Evolutionary conservation across 2,329 filamentous ascomycete species (phyloP), one percentile per base, ranked within the genome.

Genomic region (Ophiocordyceps sinensis): DNA sequence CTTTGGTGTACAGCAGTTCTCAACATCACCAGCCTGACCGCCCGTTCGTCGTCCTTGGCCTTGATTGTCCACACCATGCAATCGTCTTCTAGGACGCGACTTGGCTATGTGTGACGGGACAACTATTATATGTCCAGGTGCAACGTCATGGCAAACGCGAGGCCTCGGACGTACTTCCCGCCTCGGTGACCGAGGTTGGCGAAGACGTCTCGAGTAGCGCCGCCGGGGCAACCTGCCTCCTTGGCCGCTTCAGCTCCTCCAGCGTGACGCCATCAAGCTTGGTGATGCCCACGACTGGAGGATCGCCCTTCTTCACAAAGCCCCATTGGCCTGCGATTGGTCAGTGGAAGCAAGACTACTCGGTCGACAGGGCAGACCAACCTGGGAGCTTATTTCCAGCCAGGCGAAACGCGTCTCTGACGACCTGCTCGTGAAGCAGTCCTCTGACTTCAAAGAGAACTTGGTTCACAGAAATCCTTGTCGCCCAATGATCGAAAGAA

Each of bases 401-500:
- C 59, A 98, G 66, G 48, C 91, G 76, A 65, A 98, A 94, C 28
- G 91, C 91, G 68, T 98, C 91, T 51, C 80, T 77, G 19, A 85
- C 88, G 49, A 98, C 79, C 66, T 94, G 85, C 68, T 98, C 91
- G 73, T 98, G 91, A 48, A 96, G 58, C 52, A 87, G 77, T 37
- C 91, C 91, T 62, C 86, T 87, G 50, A 98, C 66, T 64, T 98
- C 91, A 51, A 98, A 93, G 17, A 95, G 69, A 38, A 98, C 77
- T 60, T 91, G 85, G 64, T 84, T 94, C 40, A 96, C 85, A 9
- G 86, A 79, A 50, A 96, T 79, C 62, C 89, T 79, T 19, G 83
- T 77, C 5, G 89, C 87, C 91, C 91, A 98, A 58, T 94, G 85
- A 60, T 98, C 91, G 58, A 98, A 96, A 47, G 81, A 84, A 52